These are phyloP conservation scores for Pyricularia pennisetigena DNA, from an alignment of 2,329 filamentous ascomycete species.

Conservation along the genomic window DNA sequence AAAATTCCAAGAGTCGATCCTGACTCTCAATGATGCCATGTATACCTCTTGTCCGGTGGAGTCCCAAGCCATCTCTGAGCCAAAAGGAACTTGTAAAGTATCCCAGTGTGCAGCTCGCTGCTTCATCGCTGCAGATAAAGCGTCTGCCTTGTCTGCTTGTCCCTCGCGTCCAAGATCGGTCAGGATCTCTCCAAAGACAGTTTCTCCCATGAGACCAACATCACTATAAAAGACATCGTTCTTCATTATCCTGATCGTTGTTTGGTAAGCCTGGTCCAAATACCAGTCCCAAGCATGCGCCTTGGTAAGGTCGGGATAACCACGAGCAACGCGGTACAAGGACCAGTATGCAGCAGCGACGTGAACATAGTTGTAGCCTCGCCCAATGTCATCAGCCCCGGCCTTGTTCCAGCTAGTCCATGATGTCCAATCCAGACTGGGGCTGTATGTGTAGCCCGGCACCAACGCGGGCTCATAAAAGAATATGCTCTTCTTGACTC, in stretches of 20 bases:
- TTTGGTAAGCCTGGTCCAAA: constrained; percentile 41
- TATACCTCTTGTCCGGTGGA: constrained; percentile 44
- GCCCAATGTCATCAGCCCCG: constrained; percentile 31
- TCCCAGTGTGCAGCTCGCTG: constrained; percentile 39
- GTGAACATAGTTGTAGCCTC: constrained; percentile 52
- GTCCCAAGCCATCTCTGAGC: constrained; percentile 54
- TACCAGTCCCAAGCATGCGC: constrained; percentile 42
- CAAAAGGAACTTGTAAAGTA: constrained; percentile 40
- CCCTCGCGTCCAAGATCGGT: constrained; percentile 38
- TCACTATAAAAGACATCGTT: constrained; percentile 31
- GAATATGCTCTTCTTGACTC: constrained; percentile 45
- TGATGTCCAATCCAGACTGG: constrained; percentile 32
- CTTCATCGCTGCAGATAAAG: constrained; percentile 35
- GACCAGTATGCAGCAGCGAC: constrained; percentile 46
- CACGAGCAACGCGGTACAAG: constrained; percentile 42
- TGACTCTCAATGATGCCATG: background rate
- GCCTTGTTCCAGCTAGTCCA: constrained; percentile 42
- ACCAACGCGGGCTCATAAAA: constrained; percentile 39
- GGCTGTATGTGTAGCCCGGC: constrained; percentile 32
- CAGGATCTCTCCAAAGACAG: constrained; percentile 43
- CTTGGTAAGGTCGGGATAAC: constrained; percentile 32
- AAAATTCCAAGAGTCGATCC: no score
- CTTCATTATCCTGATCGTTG: constrained; percentile 28
- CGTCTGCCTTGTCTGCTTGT: constrained; percentile 24
- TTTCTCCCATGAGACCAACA: constrained; percentile 50